Conservation (phyloP, 768 basidiomycete species). For the Gelatoporia subvermispora region DNA sequence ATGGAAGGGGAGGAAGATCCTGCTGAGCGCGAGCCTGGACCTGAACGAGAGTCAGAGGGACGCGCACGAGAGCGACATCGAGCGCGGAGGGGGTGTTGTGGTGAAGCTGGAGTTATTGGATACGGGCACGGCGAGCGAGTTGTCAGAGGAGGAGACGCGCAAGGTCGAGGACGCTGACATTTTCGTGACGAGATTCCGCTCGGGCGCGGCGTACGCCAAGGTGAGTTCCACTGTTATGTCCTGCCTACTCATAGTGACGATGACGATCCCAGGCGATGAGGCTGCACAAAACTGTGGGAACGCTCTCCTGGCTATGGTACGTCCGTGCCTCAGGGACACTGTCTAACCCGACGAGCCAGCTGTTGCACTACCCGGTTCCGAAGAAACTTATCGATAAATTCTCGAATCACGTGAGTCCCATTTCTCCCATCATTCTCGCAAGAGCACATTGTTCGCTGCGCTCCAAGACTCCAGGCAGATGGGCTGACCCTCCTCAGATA, state of each 20-base stretch:
- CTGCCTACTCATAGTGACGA: background rate
- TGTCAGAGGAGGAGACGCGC: conserved; percentile 33
- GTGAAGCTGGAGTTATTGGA: conserved; percentile 23
- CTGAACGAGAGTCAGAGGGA: conserved; percentile 42
- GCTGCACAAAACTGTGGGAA: conserved; percentile 61
- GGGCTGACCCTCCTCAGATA: conserved; percentile 36
- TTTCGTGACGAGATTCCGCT: conserved; percentile 64
- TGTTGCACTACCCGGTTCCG: conserved; percentile 84
- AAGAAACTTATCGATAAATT: conserved; percentile 56
- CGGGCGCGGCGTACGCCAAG: conserved; percentile 65
- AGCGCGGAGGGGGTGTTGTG: conserved; percentile 52
- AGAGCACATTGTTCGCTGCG: background rate
- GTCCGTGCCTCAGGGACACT: conserved; percentile 61
- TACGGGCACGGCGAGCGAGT: conserved; percentile 19
- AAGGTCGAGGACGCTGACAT: conserved; percentile 57
- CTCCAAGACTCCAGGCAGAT: background rate
- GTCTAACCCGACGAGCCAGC: conserved; percentile 62
- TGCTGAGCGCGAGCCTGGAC: conserved; percentile 58
- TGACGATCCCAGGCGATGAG: conserved; percentile 51
- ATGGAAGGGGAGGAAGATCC: conserved; percentile 56
- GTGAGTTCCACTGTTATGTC: conserved; percentile 32
- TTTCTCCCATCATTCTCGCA: background rate
- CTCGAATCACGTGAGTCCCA: conserved; percentile 47
- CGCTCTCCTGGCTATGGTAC: conserved; percentile 79
- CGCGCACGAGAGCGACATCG: conserved; percentile 57